Base-by-base conservation (phyloP, 208 protist species). In the Leishmania mexicana region DNA sequence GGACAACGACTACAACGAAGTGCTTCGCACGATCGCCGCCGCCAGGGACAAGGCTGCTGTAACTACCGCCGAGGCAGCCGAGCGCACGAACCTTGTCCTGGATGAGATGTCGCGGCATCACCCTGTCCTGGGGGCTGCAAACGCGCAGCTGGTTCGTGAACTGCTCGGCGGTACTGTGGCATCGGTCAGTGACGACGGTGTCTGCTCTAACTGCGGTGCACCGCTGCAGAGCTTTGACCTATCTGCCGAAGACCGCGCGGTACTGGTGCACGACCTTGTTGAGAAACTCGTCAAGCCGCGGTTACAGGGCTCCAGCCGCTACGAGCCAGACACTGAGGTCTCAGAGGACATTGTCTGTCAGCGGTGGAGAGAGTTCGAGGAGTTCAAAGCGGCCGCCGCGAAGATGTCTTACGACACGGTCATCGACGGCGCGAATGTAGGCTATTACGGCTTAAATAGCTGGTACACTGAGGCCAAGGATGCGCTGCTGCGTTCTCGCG, bases 361-460 rank as follows among this genome's bases (percentile, higher is more conserved):
- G 57, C 85, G 92, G 51, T 91, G 85, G 88, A 76, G 75, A 28
- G 87, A 92, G 71, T 95, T 95, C 76, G 89, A 92, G 19, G 74
- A 49, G 1, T 96, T 96, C 80, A 92, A 92, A 74, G 62, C 21
- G 5, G 80, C 75, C 5, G 68, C 94, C 53, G 54, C 79, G 17
- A 80, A n/a, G 11, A 79, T 87, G 79, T 72, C 85, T 10, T 96
- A 89, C 83, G 93, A 96, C 86, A 88, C 91, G 1, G 85, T 97
- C 47, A 94, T 96, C 84, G 93, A 96, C 65, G 94, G 93, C 40
- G 92, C 93, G 0, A 95, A 95, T 74, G 84, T 96, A 38, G 93
- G 94, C 31, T 97, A 97, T 78, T 97, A 97, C 85, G 94, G 94
- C 0, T 84, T 97, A 47, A 96, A 76, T 68, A 93, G 85, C 79